Evolutionary conservation across 2,329 filamentous ascomycete species (phyloP), one percentile per base, ranked within the genome.

Genomic region (Xenoacremonium recifei): DNA sequence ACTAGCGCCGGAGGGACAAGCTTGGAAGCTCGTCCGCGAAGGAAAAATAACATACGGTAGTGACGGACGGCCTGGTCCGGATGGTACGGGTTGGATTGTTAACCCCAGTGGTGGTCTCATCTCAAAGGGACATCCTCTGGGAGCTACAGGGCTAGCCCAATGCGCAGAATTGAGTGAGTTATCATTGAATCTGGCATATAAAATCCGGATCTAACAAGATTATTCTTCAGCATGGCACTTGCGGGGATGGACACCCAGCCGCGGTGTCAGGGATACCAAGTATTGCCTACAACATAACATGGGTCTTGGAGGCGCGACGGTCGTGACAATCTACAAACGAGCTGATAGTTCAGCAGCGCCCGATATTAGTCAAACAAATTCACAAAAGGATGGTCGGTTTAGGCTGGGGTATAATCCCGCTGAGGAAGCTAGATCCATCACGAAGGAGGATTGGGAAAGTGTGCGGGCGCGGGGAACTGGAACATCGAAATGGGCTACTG

Each of bases 71-170:
- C n/a, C n/a, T n/a, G n/a, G n/a, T n/a, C n/a, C n/a, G n/a, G n/a
- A n/a, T n/a, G n/a, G n/a, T n/a, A n/a, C n/a, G n/a, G n/a, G n/a
- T n/a, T 37, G 39, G 44, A 37, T 62, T 9, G 47, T 60, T 12
- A 62, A 62, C 31, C 59, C 59, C 2, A 54, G 50, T 6, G 59
- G 59, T 9, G 58, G 59, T 1, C 38, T 62, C 6, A 60, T 61
- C 25, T 60, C 58, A 18, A 62, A 62, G 42, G 59, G 59, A 11
- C 59, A 62, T 31, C 58, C 58, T 5, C 45, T 62, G 5, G 58
- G 59, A 6, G 59, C 58, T 3, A 61, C 59, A 1, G 59, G 59
- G 4, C 45, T 62, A 4, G 59, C 59, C 6, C 58, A 62, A 36
- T 62, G 58, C 33, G 50, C 58, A 9, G 59, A 62, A 34, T 39